Conservation (phyloP, 805 yeast genomes). For the Cyberlindnera americana region DNA sequence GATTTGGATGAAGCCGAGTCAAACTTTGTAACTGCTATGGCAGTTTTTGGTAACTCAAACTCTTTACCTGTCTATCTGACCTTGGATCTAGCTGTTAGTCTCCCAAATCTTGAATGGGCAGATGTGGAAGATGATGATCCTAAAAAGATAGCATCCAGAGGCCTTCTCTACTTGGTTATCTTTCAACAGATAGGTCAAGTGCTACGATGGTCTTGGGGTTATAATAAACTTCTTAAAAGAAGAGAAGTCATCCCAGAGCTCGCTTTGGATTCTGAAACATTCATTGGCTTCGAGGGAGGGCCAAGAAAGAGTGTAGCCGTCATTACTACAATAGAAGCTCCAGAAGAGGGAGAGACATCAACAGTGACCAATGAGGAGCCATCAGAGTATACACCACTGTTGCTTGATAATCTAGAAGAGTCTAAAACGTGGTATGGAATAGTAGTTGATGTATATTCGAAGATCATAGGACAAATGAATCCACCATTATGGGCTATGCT, state of each 20-base stretch:
- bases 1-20: slow-evolving; percentile 68
- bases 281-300: not conserved
- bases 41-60: slow-evolving; percentile 94
- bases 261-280: not conserved
- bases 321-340: not conserved
- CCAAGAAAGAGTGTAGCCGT: not conserved
- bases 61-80: slow-evolving; percentile 91
- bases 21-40: slow-evolving; percentile 94
- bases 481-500: slow-evolving; percentile 85
- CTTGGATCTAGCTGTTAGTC: slow-evolving; percentile 69
- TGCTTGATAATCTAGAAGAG: not conserved
- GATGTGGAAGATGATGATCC: slow-evolving; percentile 61
- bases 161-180: slow-evolving; percentile 66
- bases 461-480: slow-evolving; percentile 52
- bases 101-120: slow-evolving; percentile 76
- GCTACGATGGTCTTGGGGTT: slow-evolving; percentile 86
- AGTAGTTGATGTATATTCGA: slow-evolving; percentile 3
- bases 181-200: slow-evolving; percentile 84
- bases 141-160: slow-evolving; percentile 74
- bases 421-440: not conserved
- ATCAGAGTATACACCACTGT: not conserved
- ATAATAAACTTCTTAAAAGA: slow-evolving; percentile 60
- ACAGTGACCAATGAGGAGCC: not conserved
- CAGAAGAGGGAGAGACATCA: not conserved
- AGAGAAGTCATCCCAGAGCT: slow-evolving; percentile 25